These are phyloP conservation scores for Chrysanthemum seticuspe DNA, from an alignment of 129 eudicot genomes.

Conservation along the genomic window DNA sequence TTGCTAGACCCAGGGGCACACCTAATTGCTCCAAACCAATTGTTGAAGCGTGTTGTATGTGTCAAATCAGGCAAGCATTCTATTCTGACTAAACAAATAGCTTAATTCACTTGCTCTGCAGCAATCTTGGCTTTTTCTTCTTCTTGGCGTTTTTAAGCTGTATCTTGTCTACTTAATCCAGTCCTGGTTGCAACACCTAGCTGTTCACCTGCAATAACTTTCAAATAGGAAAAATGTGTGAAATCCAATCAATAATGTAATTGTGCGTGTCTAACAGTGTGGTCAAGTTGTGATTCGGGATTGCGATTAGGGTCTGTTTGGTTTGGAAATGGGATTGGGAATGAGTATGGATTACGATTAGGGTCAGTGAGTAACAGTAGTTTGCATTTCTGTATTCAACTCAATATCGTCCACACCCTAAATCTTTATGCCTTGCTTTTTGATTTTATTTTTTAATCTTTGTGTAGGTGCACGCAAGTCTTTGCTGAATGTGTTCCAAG, in stretches of 20 bases:
- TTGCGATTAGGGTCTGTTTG: background rate
- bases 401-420: no score
- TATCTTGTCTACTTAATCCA: background rate
- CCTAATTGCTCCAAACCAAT: slow-evolving; percentile 65
- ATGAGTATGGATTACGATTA: no score
- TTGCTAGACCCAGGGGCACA: slow-evolving; percentile 83
- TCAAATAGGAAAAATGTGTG: background rate
- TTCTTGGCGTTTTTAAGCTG: background rate
- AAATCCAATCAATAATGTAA: background rate
- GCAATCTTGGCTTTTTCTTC: background rate
- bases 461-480: no score
- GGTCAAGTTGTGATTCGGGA: background rate
- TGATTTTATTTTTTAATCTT: no score
- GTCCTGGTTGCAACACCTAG: slow-evolving; percentile 1
- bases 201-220: slow-evolving; percentile 3
- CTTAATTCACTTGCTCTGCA: background rate
- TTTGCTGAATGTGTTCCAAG: no score
- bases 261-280: background rate
- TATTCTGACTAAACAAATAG: slow-evolving; percentile 9
- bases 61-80: slow-evolving; percentile 73
- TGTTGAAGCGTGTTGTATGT: slow-evolving; percentile 80
- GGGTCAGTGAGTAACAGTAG: no score
- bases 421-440: no score
- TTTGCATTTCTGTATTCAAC: no score
- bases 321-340: no score